Evolutionary conservation across 1,284 basidiomycete genomes (phyloP), one percentile per base, ranked within the genome.

Genomic region (Cryptococcus wingfieldii): DNA sequence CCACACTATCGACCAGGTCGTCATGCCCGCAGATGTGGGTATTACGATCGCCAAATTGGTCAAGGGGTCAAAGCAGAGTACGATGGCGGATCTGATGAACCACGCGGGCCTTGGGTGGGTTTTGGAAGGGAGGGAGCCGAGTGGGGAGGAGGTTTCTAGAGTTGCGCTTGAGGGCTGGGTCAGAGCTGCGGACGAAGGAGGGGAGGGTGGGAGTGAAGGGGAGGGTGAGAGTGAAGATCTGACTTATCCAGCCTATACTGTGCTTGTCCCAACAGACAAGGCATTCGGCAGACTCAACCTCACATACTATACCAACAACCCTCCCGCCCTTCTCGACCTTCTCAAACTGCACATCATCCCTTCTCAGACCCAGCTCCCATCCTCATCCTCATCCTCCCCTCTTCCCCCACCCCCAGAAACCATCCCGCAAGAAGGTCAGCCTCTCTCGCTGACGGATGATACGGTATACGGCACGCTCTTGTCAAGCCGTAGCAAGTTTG

Each of bases 231-330:
- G 42, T 16, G 50, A 62, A 10, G 55, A 59, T 9, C 52, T 69
- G n/a, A 70, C 73, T 10, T 50, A 69, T 78, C 81, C 59, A 73
- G 79, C 47, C 80, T 89, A 59, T 88, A 93, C 90, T 1, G 73
- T 99, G 1, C 81, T 99, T 5, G 90, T 89, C 63, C 96, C 96
- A 1, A 86, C 85, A 1, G 96, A 99, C 69, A 86, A 87, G 57
- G 93, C 95, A 0, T 96, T 98, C 80, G 87, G 91, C 62, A 79
- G 83, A n/a, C 77, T 89, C 68, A 95, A 98, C 75, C 76, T 98
- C 49, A 92, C 92, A 0, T 77, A 80, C 57, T 82, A 97, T 54
- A 86, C 87, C 59, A 80, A 82, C 28, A 82, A 92, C 69, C 65
- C 77, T 5, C 80, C 83, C 2, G 75, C 74, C 1, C 80, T 98